A percentile compares a stretch with the other conserved stretches of the same genome.
Conservation (phyloP, 2,329 filamentous ascomycete species). For the Scedosporium dehoogii region DNA sequence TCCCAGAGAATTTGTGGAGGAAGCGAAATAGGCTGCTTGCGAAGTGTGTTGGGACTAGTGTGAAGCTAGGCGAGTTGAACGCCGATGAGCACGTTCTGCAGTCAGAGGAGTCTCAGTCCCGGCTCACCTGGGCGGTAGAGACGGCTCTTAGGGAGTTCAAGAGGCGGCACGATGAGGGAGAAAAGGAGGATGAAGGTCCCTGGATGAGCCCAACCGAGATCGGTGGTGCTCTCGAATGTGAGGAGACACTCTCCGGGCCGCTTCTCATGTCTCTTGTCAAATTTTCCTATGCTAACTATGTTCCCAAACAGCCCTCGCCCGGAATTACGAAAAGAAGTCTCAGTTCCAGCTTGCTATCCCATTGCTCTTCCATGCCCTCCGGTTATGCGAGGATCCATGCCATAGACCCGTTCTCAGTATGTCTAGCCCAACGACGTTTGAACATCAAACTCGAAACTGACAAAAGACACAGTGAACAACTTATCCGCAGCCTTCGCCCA, state of each 20-base stretch:
- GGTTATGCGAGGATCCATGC: constrained; percentile 56
- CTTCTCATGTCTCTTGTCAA: background rate
- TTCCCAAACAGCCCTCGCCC: constrained; percentile 50
- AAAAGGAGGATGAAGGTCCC: constrained; percentile 58
- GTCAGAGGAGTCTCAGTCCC: constrained; percentile 57
- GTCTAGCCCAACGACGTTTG: constrained; percentile 16
- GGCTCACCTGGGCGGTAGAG: constrained; percentile 73
- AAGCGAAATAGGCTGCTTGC: constrained; percentile 59
- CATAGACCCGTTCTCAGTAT: constrained; percentile 71
- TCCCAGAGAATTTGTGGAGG: constrained; percentile 39
- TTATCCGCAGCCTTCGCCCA: constrained; percentile 65
- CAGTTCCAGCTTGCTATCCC: constrained; percentile 76
- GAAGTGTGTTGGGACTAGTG: constrained; percentile 64
- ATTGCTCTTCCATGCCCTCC: constrained; percentile 75
- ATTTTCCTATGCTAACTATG: constrained; percentile 16
- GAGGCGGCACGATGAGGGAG: constrained; percentile 54
- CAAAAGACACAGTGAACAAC: constrained; percentile 58
- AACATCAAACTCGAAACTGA: constrained; percentile 4
- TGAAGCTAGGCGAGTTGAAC: constrained; percentile 82
- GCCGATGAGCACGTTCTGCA: constrained; percentile 66
- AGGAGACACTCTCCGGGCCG: constrained; percentile 7
- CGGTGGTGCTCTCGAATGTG: constrained; percentile 64
- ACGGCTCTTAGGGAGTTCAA: constrained; percentile 65
- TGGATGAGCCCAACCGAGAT: constrained; percentile 65
- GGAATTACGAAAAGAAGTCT: constrained; percentile 63